Base-by-base conservation (phyloP, 768 basidiomycete genomes). In the Candolleomyces eurysporus region DNA sequence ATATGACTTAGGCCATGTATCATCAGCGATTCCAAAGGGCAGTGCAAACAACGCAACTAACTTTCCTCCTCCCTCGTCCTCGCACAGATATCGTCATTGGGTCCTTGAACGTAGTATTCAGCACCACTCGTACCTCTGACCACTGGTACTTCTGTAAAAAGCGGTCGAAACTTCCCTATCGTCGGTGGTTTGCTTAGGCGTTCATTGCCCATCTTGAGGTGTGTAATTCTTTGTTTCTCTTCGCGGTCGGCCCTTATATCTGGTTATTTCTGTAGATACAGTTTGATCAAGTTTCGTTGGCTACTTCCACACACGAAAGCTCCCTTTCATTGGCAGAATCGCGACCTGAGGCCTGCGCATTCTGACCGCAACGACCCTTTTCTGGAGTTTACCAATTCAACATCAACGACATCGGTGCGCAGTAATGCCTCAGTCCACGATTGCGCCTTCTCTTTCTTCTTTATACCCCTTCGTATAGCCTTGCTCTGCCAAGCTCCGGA, bases 301-400 rank as follows among this genome's bases (percentile, higher is more conserved):
- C 80, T 99, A 98, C 76, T 70, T 98, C 50, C 95, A 98, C 76
- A 78, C 83, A 26, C 91, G 96, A 75, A 98, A 99, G 76, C 96
- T 91, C 82, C 93, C 94, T 19, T 65, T 87, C 48, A 56, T 94
- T 61, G 95, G 92, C 11, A 85, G 79, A 0, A 58, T 88, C 49
- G 67, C 74, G 13, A 85, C 79, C n/a, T 98, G 96, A 96, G 72
- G 79, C 7, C 79, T 98, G 58, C 83, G 94, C 51, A 74, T 84
- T 6, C 78, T 87, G 5, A 98, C 97, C 30, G 84, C 88, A 42
- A 93, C 87, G 21, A 86, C 90, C 5, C 81, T 95, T 57, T 86
- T 94, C 26, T 49, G 96, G 97, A 16, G 84, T 98, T 5, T 99
- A 97, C 78, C 91, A 97, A 74, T 98, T 98, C 81, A 98, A 98